phyloP scores from a whole-genome alignment of 2,329 filamentous ascomycete genomes.

The Microsporum canis region DNA sequence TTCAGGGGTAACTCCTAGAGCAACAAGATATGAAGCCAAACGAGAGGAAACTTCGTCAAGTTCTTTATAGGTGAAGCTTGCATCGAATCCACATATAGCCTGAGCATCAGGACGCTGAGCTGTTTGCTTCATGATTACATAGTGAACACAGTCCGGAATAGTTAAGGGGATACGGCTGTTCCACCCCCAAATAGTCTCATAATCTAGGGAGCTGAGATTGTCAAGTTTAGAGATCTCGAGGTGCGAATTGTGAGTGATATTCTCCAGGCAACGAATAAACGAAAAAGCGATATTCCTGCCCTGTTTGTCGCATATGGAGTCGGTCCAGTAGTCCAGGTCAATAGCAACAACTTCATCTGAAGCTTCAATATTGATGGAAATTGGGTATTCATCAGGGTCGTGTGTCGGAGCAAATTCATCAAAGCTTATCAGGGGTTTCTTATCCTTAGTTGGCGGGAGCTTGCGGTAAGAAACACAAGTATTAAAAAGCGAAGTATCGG shows the following conservation, averaged over 20 bases:
- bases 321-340: conserved; percentile 34
- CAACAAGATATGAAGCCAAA: conserved; percentile 12
- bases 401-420: conserved; percentile 31
- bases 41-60: conserved; percentile 16
- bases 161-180: conserved; percentile 19
- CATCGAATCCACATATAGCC: conserved; percentile 19
- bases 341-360: conserved; percentile 30
- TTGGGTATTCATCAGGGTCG: conserved; percentile 40
- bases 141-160: conserved; percentile 22
- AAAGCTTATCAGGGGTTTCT: conserved; percentile 25
- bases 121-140: conserved; percentile 20
- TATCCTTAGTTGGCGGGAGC: conserved; percentile 24
- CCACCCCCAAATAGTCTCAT: conserved; percentile 22
- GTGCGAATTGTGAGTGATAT: conserved; percentile 29
- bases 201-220: conserved; percentile 29
- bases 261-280: conserved; percentile 28
- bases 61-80: conserved; percentile 15
- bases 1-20: conserved; percentile 12
- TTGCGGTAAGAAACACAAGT: conserved; percentile 40
- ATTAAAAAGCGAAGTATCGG: conserved; percentile 35
- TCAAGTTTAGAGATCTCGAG: conserved; percentile 26
- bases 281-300: conserved; percentile 30
- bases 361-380: conserved; percentile 40
- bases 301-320: conserved; percentile 29
- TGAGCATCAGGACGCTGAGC: conserved; percentile 14